Evolutionary conservation across 768 basidiomycete species (phyloP), one percentile per base, ranked within the genome.

Genomic region (Melanogaster broomeanus): DNA sequence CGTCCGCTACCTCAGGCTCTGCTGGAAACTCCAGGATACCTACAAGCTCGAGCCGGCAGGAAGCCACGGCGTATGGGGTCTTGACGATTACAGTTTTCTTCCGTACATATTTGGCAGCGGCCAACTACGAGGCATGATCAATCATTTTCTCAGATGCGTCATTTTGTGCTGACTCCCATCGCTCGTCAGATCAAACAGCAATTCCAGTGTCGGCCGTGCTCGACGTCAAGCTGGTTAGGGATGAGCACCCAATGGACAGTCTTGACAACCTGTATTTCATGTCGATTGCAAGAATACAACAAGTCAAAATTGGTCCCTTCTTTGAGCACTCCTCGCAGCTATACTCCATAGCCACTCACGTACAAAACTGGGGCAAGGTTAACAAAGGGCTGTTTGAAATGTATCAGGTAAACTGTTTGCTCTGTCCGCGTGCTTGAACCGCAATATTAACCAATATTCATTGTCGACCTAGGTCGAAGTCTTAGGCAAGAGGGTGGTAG

Each of bases 31-130:
- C 15, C 94, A 98, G 66, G 90, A 93, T 56, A 80, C 82, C 28
- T 99, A 98, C 67, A 83, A 77, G 43, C 83, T 99, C 10, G 96
- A 98, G 69, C 94, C 95, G 6, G 97, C 97, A 3, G 97, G 97
- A 8, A 95, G 91, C 56, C 95, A 98, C 65, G 97, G 97, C 4
- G 96, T 98, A 1, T 99, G 96, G 97, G 97, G 95, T 2, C 72
- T 98, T 33, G 95, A 98, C 62, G 95, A 97, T 66, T 96, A 88
- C 48, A 80, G 77, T 45, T 95, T 96, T 70, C 77, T 98, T 39
- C 85, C 88, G 3, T 97, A 96, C 62, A 79, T 94, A 10, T 93
- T 94, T 64, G 95, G 94, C 10, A 92, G 92, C 56, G 92, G 84
- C 2, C 91, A 98, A 71, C 77, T 98, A 33, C 77, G 86, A 81